phyloP scores from a whole-genome alignment of 352 stramenopile genomes.

The Pythium apleroticum region DNA sequence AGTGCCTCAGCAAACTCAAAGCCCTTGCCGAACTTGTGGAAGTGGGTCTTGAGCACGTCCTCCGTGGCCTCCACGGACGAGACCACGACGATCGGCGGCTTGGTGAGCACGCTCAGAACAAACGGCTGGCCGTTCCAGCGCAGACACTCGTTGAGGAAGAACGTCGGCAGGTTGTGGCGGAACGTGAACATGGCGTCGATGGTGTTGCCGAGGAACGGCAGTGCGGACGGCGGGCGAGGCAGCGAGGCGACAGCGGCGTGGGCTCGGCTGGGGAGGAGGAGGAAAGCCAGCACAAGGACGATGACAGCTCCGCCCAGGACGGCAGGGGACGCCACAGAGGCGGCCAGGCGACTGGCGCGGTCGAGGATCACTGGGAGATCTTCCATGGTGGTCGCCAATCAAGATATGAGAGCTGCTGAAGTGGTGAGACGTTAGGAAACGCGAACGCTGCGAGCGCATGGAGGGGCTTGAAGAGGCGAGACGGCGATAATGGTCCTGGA shows the following conservation, averaged over 20 bases:
- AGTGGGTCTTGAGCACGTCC: constrained; percentile 53
- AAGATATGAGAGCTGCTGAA: not conserved
- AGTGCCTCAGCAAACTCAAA: constrained; percentile 31
- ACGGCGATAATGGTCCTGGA: not conserved
- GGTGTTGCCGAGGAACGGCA: constrained; percentile 12
- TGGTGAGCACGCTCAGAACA: constrained; percentile 34
- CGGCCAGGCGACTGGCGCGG: not conserved
- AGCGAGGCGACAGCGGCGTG: not conserved
- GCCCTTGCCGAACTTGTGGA: constrained; percentile 68
- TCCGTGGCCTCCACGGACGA: constrained; percentile 37
- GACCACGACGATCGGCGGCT: constrained; percentile 38
- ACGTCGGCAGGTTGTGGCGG: constrained; percentile 23
- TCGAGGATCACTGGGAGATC: not conserved
- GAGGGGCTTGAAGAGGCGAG: too few species aligned
- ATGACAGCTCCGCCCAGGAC: not conserved
- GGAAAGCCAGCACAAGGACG: not conserved
- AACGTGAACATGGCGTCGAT: constrained; percentile 9
- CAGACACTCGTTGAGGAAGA: constrained; percentile 23
- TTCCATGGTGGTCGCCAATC: constrained; percentile 1
- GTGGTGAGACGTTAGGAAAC: not conserved
- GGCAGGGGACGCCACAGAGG: not conserved
- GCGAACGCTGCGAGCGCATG: not conserved
- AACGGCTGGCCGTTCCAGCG: constrained; percentile 33
- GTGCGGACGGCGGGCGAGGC: not conserved
- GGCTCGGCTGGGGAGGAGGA: not conserved